A percentile compares a stretch with the other conserved stretches of the same genome.
Evolutionary conservation across 2,329 filamentous ascomycete genomes (phyloP).

Genomic region (Tolypocladium endophyticum): DNA sequence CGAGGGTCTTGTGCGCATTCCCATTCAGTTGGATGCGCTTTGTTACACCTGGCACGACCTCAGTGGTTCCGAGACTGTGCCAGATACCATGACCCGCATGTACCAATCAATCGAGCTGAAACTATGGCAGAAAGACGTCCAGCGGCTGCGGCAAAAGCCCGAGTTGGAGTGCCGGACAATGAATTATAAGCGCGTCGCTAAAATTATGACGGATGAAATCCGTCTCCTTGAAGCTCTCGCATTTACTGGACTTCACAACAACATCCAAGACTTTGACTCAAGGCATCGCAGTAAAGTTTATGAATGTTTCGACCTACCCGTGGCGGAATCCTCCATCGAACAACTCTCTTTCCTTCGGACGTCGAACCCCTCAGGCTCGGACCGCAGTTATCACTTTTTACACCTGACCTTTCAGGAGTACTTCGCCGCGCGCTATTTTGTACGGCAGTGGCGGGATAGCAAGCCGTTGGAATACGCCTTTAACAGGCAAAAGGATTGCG

Average conservation of each 20-base stretch:
- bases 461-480: too few species aligned
- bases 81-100: slow-evolving; percentile 25
- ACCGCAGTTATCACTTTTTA: slow-evolving; percentile 25
- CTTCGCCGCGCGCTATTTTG: too few species aligned
- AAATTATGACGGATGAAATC: slow-evolving; percentile 7
- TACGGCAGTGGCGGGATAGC: too few species aligned
- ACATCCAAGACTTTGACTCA: slow-evolving; percentile 20
- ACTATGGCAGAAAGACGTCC: slow-evolving; percentile 28
- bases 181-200: background rate
- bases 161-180: slow-evolving; percentile 6
- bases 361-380: slow-evolving; percentile 13
- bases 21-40: slow-evolving; percentile 32
- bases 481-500: too few species aligned
- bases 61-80: background rate
- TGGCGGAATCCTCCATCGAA: background rate
- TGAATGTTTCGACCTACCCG: slow-evolving; percentile 1
- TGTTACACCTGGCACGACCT: slow-evolving; percentile 24
- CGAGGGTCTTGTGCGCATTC: slow-evolving; percentile 27
- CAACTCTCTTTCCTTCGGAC: slow-evolving; percentile 25
- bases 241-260: slow-evolving; percentile 22
- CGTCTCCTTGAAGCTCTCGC: slow-evolving; percentile 20
- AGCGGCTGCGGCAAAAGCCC: slow-evolving; percentile 14
- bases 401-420: slow-evolving; percentile 14
- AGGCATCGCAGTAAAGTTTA: slow-evolving; percentile 10
- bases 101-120: slow-evolving; percentile 20